phyloP scores from a whole-genome alignment of 257 asterid species.

The Nicotiana otophora region DNA sequence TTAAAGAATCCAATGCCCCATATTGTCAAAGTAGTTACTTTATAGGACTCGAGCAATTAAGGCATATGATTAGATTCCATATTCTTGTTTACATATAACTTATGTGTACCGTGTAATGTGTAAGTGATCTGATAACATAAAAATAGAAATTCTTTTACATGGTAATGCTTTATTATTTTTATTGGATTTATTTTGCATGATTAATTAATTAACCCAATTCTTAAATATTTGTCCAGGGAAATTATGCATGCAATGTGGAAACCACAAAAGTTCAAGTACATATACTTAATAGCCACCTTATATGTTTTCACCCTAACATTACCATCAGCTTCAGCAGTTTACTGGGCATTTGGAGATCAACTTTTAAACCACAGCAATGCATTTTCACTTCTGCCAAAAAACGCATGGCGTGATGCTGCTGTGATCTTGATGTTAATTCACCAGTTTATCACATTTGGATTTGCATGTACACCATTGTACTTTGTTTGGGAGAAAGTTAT shows the following conservation, averaged over 20 bases:
- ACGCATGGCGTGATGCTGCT: constrained; percentile 73
- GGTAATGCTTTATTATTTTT: background rate
- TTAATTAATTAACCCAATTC: background rate
- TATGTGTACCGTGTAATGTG: no score
- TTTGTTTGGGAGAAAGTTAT: constrained; percentile 98
- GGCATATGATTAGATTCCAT: constrained; percentile 10
- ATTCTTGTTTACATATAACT: background rate
- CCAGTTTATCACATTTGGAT: constrained; percentile 94
- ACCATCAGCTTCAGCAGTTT: constrained; percentile 85
- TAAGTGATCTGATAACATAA: no score
- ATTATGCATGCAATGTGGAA: constrained; percentile 99
- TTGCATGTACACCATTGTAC: constrained; percentile 88
- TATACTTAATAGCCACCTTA: constrained; percentile 71
- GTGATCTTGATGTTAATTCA: constrained; percentile 94
- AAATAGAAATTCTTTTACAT: no score
- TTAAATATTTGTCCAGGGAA: constrained; percentile 43
- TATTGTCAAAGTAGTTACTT: background rate
- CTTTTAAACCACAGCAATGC: constrained; percentile 84
- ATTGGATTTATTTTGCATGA: background rate
- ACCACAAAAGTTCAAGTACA: constrained; percentile 93
- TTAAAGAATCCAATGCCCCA: constrained; percentile 15
- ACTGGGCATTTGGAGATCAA: constrained; percentile 94
- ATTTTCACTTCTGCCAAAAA: constrained; percentile 69
- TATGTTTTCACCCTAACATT: constrained; percentile 85
- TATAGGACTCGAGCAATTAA: background rate